Evolutionary conservation across 148 eudicot genomes (phyloP).

Genomic region (Rhododendron vialii): DNA sequence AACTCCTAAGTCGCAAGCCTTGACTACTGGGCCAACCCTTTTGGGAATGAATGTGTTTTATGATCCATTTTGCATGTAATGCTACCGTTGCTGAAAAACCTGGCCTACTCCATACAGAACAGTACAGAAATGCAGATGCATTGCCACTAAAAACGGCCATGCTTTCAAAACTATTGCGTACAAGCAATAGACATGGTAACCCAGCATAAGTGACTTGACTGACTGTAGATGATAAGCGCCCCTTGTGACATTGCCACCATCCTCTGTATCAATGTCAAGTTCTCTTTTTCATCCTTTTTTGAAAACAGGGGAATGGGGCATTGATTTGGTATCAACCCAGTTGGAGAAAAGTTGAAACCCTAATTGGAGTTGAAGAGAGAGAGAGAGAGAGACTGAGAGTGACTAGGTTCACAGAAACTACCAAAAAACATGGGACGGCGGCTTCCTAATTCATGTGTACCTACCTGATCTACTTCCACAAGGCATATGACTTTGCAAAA

Average conservation of each 20-base stretch:
- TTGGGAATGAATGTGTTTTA: not conserved
- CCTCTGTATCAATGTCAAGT: not conserved
- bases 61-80: not conserved
- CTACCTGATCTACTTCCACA: not conserved
- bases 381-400: not conserved
- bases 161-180: not conserved
- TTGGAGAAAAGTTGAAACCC: not conserved
- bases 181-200: not conserved
- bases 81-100: not conserved
- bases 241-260: not conserved
- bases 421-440: not conserved
- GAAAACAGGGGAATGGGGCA: not conserved
- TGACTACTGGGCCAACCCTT: too few relatives aligned
- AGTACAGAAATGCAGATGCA: not conserved
- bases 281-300: not conserved
- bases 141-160: not conserved
- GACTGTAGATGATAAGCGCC: not conserved
- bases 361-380: not conserved
- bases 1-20: too few relatives aligned
- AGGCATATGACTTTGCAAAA: not conserved
- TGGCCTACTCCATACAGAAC: not conserved
- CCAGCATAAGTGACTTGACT: not conserved
- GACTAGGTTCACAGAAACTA: not conserved
- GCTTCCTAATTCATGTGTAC: not conserved
- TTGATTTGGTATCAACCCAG: not conserved